Evolutionary conservation across 345 rosid species (phyloP).

Genomic region (Gossypium arboreum): DNA sequence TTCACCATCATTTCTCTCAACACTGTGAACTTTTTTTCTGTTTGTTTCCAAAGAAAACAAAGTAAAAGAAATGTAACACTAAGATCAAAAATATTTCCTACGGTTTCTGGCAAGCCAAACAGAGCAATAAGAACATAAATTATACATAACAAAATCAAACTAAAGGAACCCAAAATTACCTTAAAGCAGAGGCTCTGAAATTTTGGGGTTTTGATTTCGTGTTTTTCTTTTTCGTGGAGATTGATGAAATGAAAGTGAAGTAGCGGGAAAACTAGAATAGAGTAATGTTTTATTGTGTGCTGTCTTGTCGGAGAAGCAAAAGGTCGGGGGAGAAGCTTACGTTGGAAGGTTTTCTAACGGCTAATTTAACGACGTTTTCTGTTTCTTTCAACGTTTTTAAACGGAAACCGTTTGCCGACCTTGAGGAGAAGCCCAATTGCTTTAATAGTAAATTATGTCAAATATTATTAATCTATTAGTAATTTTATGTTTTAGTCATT

Average conservation of each 20-base stretch:
- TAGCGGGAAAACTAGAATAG: constrained; percentile 7
- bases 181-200: background rate
- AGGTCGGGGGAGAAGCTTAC: background rate
- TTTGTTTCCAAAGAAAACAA: constrained; percentile 2
- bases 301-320: constrained; percentile 7
- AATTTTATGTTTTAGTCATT: too few relatives aligned
- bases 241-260: constrained; percentile 5
- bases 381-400: too few relatives aligned
- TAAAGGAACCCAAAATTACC: background rate
- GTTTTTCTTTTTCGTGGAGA: background rate
- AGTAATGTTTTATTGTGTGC: background rate
- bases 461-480: too few relatives aligned
- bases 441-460: too few relatives aligned
- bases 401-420: too few relatives aligned
- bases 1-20: background rate
- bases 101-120: constrained; percentile 5
- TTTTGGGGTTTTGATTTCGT: background rate
- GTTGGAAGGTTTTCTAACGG: background rate
- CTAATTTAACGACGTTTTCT: too few relatives aligned
- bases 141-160: background rate
- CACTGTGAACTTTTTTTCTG: background rate
- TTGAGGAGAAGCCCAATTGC: too few relatives aligned
- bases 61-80: background rate
- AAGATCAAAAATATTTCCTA: background rate
- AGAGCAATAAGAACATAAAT: background rate